Conservation (phyloP, 768 basidiomycete species). For the Rhodotorula taiwanensis region DNA sequence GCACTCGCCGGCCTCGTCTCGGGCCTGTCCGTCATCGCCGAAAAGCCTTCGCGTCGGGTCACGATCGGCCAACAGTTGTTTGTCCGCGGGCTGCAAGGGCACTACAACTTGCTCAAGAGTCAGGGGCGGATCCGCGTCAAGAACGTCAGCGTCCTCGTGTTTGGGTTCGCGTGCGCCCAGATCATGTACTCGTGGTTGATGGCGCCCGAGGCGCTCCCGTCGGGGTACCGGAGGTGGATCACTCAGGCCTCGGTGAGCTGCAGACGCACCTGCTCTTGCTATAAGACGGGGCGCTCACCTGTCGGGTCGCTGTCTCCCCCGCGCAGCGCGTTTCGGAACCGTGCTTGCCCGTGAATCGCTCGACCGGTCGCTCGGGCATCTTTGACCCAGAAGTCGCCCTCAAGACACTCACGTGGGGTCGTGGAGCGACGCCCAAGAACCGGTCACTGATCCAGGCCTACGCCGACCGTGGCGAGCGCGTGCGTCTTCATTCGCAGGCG, state of each 20-base stretch:
- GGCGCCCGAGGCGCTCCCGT: conserved; percentile 36
- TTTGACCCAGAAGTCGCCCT: conserved; percentile 24
- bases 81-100: conserved; percentile 83
- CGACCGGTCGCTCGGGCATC: neutral
- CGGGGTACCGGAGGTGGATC: conserved; percentile 38
- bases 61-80: conserved; percentile 80
- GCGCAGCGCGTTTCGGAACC: conserved; percentile 23
- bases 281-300: neutral
- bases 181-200: conserved; percentile 50
- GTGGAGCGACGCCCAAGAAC: conserved; percentile 41
- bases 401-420: conserved; percentile 15
- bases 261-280: neutral
- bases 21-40: conserved; percentile 68
- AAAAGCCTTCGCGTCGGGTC: conserved; percentile 59
- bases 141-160: conserved; percentile 74
- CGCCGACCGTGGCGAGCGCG: conserved; percentile 15
- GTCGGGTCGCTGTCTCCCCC: neutral
- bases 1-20: conserved; percentile 69
- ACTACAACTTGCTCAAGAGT: conserved; percentile 70
- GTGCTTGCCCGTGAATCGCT: conserved; percentile 28
- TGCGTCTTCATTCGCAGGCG: conserved; percentile 16
- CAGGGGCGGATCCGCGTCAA: conserved; percentile 65
- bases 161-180: conserved; percentile 73
- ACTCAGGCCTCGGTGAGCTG: neutral
- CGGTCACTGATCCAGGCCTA: conserved; percentile 36